Base-by-base conservation (phyloP, 2,329 filamentous ascomycete genomes). In the Curvularia lunata region DNA sequence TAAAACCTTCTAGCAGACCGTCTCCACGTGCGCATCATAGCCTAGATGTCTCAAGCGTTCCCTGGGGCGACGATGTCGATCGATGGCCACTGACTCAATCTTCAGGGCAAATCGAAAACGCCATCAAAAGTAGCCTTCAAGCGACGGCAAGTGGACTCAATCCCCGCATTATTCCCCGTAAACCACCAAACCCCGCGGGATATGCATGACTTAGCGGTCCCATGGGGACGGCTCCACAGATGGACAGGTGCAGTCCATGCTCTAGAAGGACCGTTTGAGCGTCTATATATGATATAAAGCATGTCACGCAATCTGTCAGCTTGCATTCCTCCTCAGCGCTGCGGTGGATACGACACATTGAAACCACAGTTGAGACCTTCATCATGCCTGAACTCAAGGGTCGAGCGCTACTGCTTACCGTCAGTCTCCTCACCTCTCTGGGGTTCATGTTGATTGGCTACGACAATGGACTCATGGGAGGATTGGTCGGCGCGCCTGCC, bases 401-500 rank as follows among this genome's bases (percentile, higher is more conserved):
- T 37, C 52, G 55, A 42, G 45, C 63, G 7, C 55, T 66, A 37
- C 56, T 64, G 63, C 55, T 66, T 49, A 64, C 63, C 4, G 50
- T 66, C 50, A 66, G 59, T 56, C 41, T 64, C 25, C 30, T 66
- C 28, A 66, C 62, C 25, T 66, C 62, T 9, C 53, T 64, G 16
- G 62, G 63, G 13, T 82, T 85, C 48, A 66, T 66, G 63, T 38
- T 66, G 5, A 63, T 66, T 59, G 83, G 83, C 30, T 85, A 83
- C 86, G 88, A 91, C 69, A 68, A 78, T 59, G 88, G 89, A 66
- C 87, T 91, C n/a, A 91, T 90, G 82, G 88, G 64, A 4, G 68
- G 68, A 25, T 86, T 92, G 61, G 79, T 92, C 52, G 90, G 88
- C 7, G 83, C 92, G 69, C 78, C 83, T 21, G 79, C 81, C n/a